Percentiles rank a stretch among this genome's conserved stretches.
Evolutionary conservation across 2,329 filamentous ascomycete genomes (phyloP).

Genomic region (Alternaria ethzedia): DNA sequence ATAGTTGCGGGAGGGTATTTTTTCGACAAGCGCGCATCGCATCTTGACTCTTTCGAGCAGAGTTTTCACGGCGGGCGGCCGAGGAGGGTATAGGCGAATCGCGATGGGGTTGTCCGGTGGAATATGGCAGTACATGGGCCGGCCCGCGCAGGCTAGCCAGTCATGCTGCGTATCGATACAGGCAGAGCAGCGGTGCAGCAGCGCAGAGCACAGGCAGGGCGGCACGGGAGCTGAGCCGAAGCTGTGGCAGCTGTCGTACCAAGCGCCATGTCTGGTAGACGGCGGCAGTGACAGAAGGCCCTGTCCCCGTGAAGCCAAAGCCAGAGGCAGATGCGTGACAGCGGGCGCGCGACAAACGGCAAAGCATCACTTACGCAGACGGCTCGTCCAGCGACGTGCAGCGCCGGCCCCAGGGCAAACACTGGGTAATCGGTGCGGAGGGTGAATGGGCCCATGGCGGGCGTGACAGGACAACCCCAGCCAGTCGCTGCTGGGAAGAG

Average conservation of each 20-base stretch:
- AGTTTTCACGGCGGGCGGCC: conserved; percentile 26
- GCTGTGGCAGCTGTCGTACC: conserved; percentile 31
- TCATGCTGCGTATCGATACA: conserved; percentile 25
- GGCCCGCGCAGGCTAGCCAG: conserved; percentile 40
- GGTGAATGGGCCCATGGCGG: conserved; percentile 21
- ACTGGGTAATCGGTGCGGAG: conserved; percentile 15
- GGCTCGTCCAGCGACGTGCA: conserved; percentile 11
- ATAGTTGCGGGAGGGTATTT: conserved; percentile 8
- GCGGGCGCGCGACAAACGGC: conserved; percentile 25
- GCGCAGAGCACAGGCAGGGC: conserved; percentile 9
- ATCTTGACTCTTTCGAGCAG: conserved; percentile 31
- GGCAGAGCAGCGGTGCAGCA: conserved; percentile 4
- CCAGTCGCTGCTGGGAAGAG: conserved; percentile 29
- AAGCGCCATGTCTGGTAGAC: conserved; percentile 9
- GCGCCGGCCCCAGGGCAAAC: conserved; percentile 25
- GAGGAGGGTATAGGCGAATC: conserved; percentile 29
- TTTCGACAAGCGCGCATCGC: conserved; percentile 14
- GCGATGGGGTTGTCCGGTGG: conserved; percentile 17
- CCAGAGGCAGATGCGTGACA: conserved; percentile 8
- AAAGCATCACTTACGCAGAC: conserved; percentile 26
- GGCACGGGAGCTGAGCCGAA: conserved; percentile 27
- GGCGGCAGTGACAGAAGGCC: background rate
- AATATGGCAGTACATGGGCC: conserved; percentile 37
- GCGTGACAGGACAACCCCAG: conserved; percentile 23
- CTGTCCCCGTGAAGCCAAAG: conserved; percentile 7